A percentile compares a stretch with the other conserved stretches of the same genome.
Evolutionary conservation across 768 basidiomycete species (phyloP).

Genomic region (Nidula microcarpa): DNA sequence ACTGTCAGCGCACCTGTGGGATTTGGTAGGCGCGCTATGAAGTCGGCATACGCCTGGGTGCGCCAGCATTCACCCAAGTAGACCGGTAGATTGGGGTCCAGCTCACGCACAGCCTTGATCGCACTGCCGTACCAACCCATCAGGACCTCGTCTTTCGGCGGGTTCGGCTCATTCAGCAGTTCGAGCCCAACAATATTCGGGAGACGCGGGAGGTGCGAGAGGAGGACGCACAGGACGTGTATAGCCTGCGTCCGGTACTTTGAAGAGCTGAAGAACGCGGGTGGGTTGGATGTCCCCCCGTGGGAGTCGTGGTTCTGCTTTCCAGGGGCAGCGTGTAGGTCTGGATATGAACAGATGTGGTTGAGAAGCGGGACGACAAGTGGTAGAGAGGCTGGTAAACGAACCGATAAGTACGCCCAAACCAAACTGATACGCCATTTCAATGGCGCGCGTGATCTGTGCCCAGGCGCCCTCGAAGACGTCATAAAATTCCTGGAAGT

Average conservation of each 20-base stretch:
- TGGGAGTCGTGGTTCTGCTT: constrained; percentile 73
- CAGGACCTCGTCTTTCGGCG: constrained; percentile 45
- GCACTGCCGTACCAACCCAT: constrained; percentile 62
- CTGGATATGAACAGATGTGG: constrained; percentile 23
- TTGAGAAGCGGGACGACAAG: neutral
- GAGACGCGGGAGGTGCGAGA: constrained; percentile 31
- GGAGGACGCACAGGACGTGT: constrained; percentile 42
- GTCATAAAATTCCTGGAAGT: constrained; percentile 48
- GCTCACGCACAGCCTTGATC: constrained; percentile 45
- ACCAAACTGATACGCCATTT: constrained; percentile 48
- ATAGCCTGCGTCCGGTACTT: constrained; percentile 45
- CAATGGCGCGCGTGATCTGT: constrained; percentile 56
- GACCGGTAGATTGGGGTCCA: constrained; percentile 59
- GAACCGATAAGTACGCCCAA: constrained; percentile 75
- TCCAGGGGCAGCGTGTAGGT: constrained; percentile 73
- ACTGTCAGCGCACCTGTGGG: constrained; percentile 38
- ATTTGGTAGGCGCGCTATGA: constrained; percentile 30
- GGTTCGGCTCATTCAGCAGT: constrained; percentile 56
- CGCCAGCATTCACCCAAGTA: constrained; percentile 80
- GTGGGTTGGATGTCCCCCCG: constrained; percentile 52
- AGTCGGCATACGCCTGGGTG: constrained; percentile 56
- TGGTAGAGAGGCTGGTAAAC: constrained; percentile 6
- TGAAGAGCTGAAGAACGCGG: constrained; percentile 45
- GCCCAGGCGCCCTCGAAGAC: constrained; percentile 68
- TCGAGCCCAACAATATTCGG: constrained; percentile 59